These are phyloP conservation scores for Venturia oleaginea DNA, from an alignment of 2,329 filamentous ascomycete genomes.

Conservation along the genomic window DNA sequence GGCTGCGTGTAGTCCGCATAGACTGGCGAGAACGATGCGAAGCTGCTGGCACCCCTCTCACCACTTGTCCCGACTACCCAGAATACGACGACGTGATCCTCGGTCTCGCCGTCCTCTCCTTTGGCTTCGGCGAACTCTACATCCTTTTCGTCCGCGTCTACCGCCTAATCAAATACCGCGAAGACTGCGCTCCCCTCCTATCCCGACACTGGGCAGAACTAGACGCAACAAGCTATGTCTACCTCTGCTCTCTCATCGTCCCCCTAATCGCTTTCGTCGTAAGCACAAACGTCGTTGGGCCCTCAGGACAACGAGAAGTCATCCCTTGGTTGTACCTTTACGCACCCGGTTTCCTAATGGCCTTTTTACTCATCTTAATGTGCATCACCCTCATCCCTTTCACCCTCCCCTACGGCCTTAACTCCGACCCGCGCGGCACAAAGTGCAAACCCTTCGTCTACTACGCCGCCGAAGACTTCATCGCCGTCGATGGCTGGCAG, in stretches of 20 bases:
- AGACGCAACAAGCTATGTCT: constrained; percentile 26
- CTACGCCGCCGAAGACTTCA: constrained; percentile 26
- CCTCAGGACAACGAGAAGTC: constrained; percentile 18
- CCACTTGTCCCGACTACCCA: constrained; percentile 9
- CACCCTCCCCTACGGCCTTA: constrained; percentile 24
- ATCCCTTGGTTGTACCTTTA: constrained; percentile 24
- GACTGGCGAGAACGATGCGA: constrained; percentile 14
- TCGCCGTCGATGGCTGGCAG: constrained; percentile 24
- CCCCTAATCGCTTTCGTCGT: constrained; percentile 23
- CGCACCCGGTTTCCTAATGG: constrained; percentile 24
- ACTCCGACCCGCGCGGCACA: constrained; percentile 23
- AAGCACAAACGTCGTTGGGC: not conserved
- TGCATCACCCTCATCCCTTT: constrained; percentile 23
- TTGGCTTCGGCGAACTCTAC: constrained; percentile 25
- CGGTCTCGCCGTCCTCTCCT: constrained; percentile 22
- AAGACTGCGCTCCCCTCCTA: constrained; percentile 23
- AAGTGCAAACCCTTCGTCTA: constrained; percentile 24
- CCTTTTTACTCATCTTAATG: constrained; percentile 23
- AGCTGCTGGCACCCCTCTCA: not conserved
- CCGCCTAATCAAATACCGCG: constrained; percentile 20
- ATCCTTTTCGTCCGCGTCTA: constrained; percentile 23
- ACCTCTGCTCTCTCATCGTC: constrained; percentile 22
- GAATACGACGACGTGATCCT: constrained; percentile 23
- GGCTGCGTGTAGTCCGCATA: constrained; percentile 19
- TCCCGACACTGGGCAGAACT: constrained; percentile 23